Evolutionary conservation across 805 yeast species (phyloP), one percentile per base, ranked within the genome.

Genomic region (Lipomyces orientalis): DNA sequence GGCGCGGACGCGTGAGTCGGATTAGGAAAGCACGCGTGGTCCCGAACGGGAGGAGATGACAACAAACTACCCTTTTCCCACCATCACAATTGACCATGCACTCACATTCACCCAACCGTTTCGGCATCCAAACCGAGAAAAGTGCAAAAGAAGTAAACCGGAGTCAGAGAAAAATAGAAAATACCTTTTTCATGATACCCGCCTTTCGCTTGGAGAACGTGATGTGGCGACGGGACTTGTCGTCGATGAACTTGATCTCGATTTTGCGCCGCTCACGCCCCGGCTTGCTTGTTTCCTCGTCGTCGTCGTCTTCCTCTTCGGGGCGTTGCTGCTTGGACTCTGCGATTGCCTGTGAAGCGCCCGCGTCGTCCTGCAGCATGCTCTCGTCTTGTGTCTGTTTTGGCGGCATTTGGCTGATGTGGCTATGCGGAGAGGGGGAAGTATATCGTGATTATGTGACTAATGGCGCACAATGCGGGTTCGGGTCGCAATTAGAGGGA

Each of bases 121-220:
- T 19, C 57, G 19, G 3, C 35, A 33, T 5, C 10, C 33, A 39
- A 25, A 33, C 9, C 5, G 12, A 52, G n/a, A 39, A 31, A 46
- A 59, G n/a, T 14, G 46, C 34, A 59, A 43, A 34, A 60, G 34
- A 55, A n/a, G 39, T n/a, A 54, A 29, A 62, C 16, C 14, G 43
- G 43, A 35, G 22, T 25, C 29, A 54, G 60, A n/a, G 3, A 43
- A 61, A 52, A 57, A 29, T 16, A 25, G 29, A 12, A 56, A 62
- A 29, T 22, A 71, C 73, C 70, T 95, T 95, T 82, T 95, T 95
- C 99, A 95, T 95, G 76, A 95, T 94, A 74, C 99, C 99, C 58
- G 97, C 98, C 81, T 94, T 94, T 81, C 99, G 90, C 82, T 95
- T 95, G 63, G 98, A 92, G 76, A 95, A 95, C 37, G 99, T 95